These are phyloP conservation scores for Cercospora berteroae DNA, from an alignment of 2,329 filamentous ascomycete species.

Conservation along the genomic window DNA sequence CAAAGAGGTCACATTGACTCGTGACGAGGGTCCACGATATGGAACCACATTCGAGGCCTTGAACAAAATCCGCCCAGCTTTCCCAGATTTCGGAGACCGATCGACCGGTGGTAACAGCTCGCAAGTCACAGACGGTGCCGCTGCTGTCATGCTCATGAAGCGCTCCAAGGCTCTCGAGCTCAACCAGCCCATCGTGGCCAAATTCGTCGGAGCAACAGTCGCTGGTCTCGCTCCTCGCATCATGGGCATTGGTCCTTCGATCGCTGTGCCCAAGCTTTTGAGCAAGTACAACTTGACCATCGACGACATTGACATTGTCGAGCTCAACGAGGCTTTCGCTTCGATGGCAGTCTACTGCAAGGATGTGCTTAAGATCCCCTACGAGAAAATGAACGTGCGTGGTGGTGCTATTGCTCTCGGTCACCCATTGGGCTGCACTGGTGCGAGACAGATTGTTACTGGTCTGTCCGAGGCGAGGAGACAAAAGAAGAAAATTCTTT, in stretches of 20 bases:
- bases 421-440: slow-evolving; percentile 77
- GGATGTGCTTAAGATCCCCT: slow-evolving; percentile 63
- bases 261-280: slow-evolving; percentile 77
- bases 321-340: slow-evolving; percentile 97
- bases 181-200: slow-evolving; percentile 87
- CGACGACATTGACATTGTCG: slow-evolving; percentile 82
- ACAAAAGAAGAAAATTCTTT: slow-evolving; percentile 48
- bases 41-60: slow-evolving; percentile 84
- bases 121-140: slow-evolving; percentile 92
- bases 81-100: slow-evolving; percentile 81
- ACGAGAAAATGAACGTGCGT: slow-evolving; percentile 74
- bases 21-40: slow-evolving; percentile 85
- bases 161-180: slow-evolving; percentile 83
- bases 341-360: slow-evolving; percentile 94
- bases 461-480: slow-evolving; percentile 49
- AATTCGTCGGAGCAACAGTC: slow-evolving; percentile 89
- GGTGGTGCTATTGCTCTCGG: slow-evolving; percentile 81
- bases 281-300: slow-evolving; percentile 72
- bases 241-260: slow-evolving; percentile 87
- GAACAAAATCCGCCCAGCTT: slow-evolving; percentile 82
- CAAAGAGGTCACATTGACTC: slow-evolving; percentile 74
- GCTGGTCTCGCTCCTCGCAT: slow-evolving; percentile 87
- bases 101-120: slow-evolving; percentile 92
- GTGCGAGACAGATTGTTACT: slow-evolving; percentile 80
- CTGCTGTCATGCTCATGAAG: slow-evolving; percentile 90